Evolutionary conservation across 306 rosid species (phyloP), one percentile per base, ranked within the genome.

Genomic region (Cucumis cinereus): DNA sequence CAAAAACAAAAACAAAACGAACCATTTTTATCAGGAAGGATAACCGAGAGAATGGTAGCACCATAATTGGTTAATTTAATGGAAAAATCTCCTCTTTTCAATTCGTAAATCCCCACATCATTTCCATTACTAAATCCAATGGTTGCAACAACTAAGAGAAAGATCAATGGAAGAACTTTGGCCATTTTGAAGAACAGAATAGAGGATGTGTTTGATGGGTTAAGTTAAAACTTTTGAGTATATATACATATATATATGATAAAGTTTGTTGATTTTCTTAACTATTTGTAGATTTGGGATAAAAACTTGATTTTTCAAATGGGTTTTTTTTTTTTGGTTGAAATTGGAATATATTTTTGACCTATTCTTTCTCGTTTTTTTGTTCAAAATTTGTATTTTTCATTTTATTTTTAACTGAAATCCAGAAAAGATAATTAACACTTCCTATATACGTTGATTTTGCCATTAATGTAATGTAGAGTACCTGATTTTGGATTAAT

Each of bases 1-100:
- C 7, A 62, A 13, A 43, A 49, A 49, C 7, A 15, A 24, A 24
- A 58, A 57, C 13, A 3, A 1, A 57, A 70, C 80, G 0, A 1
- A 84, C 88, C 88, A 22, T 79, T 43, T 26, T 79, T 82, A 33
- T 85, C 85, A 1, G 88, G 85, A 10, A 85, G 80, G 41, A 76
- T 7, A 26, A 85, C 50, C 17, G 88, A 85, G 53, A 79, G 76
- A 33, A 85, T 28, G 41, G 75, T 73, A 2, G 88, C 88, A 43
- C 88, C 88, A 50, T 77, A 85, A 70, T 85, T 82, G 1, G 83
- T 77, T 28, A 85, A 22, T 54, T 82, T 82, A 38, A 79, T 36
- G 35, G 83, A 79, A 43, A 82, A 40, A 54, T 82, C 55, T 52
- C 85, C 83, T 28, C 59, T 85, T 70, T 12, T 72, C 72, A 85